Evolutionary conservation across 2,329 filamentous ascomycete species (phyloP), one percentile per base, ranked within the genome.

Genomic region (Phialophora expanda): DNA sequence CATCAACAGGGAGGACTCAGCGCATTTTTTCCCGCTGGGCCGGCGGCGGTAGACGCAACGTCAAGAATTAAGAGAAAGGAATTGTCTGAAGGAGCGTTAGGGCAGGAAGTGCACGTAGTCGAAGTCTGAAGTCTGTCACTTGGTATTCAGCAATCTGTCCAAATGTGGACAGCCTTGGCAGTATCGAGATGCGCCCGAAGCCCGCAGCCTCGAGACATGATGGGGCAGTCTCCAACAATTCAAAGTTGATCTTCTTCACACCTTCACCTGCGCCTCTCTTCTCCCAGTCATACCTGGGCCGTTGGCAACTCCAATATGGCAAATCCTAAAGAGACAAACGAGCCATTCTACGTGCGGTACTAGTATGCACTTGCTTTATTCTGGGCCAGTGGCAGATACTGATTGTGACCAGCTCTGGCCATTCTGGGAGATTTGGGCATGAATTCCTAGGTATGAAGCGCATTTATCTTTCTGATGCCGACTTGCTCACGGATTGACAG

Each of bases 391-490:
- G 3, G 3, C 11, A 2, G 76, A 75, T 74, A 76, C 78, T 78
- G 75, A 79, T 81, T 74, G 80, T 74, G 68, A 64, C 71, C 77
- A 98, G 94, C 84, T 98, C 95, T 73, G 95, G 95, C 75, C 95
- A 99, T 80, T 95, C 93, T 79, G 95, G 95, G 75, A 91, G 94
- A 71, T 97, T 98, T 79, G 95, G 95, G 70, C 95, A 99, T 81
- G 95, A 99, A 80, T 99, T 99, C 76, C 84, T 99, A 75, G 95
- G 94, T 97, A 78, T 2, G 57, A 28, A 44, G 54, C 7, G 20
- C 12, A 8, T 41, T 24, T 8, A 12, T 55, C 56, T 50, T 20
- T 24, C 32, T 63, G 55, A 30, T 24, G 3, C 20, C 50, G 55
- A 41, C 62, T 56, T 56, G 20, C 44, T 54, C 65, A 77, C 67